phyloP scores from a whole-genome alignment of 495 filamentous ascomycete species.

The Penicillium odoratum region DNA sequence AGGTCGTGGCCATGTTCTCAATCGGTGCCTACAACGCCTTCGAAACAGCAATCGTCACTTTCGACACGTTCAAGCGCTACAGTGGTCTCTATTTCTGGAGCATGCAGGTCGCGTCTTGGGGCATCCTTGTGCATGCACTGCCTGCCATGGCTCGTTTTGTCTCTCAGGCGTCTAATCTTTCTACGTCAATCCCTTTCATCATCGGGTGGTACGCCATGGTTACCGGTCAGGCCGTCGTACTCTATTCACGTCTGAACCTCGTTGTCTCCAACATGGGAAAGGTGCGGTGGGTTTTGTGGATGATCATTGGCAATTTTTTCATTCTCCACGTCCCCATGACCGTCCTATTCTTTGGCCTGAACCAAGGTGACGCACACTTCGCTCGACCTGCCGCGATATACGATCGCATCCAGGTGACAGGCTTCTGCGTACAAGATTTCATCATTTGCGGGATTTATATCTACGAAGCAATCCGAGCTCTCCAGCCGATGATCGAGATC shows the following conservation, averaged over 20 bases:
- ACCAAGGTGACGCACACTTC: background rate
- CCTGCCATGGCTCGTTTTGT: constrained; percentile 9
- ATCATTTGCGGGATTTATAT: constrained; percentile 8
- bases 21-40: constrained; percentile 1
- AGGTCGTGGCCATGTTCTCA: background rate
- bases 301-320: constrained; percentile 49
- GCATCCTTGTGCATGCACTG: constrained; percentile 8
- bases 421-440: constrained; percentile 5
- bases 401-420: constrained; percentile 1
- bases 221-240: constrained; percentile 7
- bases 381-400: constrained; percentile 5
- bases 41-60: constrained; percentile 1
- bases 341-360: constrained; percentile 2
- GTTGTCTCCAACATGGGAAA: background rate
- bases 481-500: background rate
- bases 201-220: constrained; percentile 12
- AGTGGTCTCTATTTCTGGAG: constrained; percentile 9
- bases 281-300: constrained; percentile 21
- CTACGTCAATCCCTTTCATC: constrained; percentile 8
- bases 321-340: constrained; percentile 7
- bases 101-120: constrained; percentile 8
- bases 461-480: background rate
- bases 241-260: constrained; percentile 1
- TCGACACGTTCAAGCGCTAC: constrained; percentile 1
- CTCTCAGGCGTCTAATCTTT: constrained; percentile 5